Conservation (phyloP, 108 stramenopile species). For the Cyclotella choctawhatcheeana region DNA sequence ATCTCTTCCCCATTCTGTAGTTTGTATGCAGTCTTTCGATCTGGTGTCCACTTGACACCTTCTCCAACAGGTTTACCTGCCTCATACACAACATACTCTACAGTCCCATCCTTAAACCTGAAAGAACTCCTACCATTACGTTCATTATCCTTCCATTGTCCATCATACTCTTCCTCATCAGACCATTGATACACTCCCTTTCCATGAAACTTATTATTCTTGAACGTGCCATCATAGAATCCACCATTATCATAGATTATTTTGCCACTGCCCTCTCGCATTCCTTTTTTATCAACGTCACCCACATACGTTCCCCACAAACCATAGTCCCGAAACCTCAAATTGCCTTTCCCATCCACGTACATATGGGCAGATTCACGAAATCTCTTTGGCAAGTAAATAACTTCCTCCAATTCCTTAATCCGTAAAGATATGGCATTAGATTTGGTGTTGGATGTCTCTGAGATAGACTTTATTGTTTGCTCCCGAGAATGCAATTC, state of each 20-base stretch:
- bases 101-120: constrained; percentile 5
- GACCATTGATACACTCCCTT: constrained; percentile 31
- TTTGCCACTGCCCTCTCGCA: constrained; percentile 32
- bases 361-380: constrained; percentile 11
- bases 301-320: constrained; percentile 39
- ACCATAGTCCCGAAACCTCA: constrained; percentile 37
- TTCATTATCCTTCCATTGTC: constrained; percentile 23
- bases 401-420: too few species aligned
- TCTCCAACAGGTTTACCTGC: constrained; percentile 3
- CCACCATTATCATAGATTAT: constrained; percentile 36
- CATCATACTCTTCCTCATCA: constrained; percentile 32
- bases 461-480: too few species aligned
- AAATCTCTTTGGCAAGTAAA: too few species aligned
- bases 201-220: constrained; percentile 32
- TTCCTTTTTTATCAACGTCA: constrained; percentile 12
- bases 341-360: constrained; percentile 28
- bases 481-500: too few species aligned
- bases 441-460: too few species aligned
- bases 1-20: constrained; percentile 2
- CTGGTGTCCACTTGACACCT: constrained; percentile 20
- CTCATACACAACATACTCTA: constrained; percentile 18
- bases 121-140: constrained; percentile 17
- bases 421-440: too few species aligned
- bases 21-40: constrained; percentile 7
- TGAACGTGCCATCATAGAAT: constrained; percentile 32